Evolutionary conservation across 73 alveolate species (phyloP), one percentile per base, ranked within the genome.

Genomic region (Paramecium pentaurelia): DNA sequence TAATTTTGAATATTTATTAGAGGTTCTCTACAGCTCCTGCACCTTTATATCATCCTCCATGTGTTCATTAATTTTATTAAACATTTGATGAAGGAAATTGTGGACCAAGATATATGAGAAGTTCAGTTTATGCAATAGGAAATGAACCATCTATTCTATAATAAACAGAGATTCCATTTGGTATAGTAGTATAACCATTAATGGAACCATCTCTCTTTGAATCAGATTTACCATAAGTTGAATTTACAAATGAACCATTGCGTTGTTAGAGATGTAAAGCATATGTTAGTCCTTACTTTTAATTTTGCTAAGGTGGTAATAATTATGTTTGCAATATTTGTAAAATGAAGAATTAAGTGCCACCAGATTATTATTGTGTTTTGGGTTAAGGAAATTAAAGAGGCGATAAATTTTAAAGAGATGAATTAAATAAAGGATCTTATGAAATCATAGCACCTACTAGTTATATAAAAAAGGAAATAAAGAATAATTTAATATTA

Each of bases 391-490:
- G 88, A 45, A 89, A 89, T 51, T 77, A 89, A n/a, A 77, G 98
- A 86, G 95, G 95, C 6, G 96, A 95, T 86, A 93, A 85, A 92
- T 22, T 27, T n/a, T 45, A 73, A 22, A 86, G 96, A 34, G 96
- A 96, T 58, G 98, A 96, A 86, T 88, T 96, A 37, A 60, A 77
- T 22, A 93, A 51, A 64, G 98, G 97, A 8, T 91, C 95, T 28
- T 96, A 96, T 86, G 98, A 96, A 60, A 95, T 96, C 73, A 71
- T 51, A 25, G 98, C 97, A 11, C 97, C 97, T 8, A 75, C 93
- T 32, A 27, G 86, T 28, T 96, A 96, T 77, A 34, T 86, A 16
- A 89, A 89, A 83, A 89, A 89, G 68, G 77, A 89, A 47, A 71
- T 89, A 11, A 49, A 77, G 44, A 77, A 83, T 32, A 95, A 91